phyloP scores from a whole-genome alignment of 2,329 filamentous ascomycete species.

The Aschersonia sp. region DNA sequence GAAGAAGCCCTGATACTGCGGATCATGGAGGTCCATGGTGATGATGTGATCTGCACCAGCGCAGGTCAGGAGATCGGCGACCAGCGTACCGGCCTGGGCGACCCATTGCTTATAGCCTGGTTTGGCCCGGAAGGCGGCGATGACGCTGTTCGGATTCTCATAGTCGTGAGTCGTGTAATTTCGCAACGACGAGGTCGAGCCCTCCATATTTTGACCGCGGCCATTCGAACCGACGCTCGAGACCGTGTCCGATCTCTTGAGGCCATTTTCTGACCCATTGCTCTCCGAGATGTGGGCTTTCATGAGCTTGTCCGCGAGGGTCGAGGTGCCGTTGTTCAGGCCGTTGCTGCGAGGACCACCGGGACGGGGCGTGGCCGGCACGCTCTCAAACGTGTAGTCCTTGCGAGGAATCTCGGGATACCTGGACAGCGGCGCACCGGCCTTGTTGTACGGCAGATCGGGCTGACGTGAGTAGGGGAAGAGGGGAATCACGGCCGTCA shows the following conservation, averaged over 20 bases:
- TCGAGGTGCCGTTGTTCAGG: slow-evolving; percentile 50
- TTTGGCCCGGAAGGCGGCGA: slow-evolving; percentile 52
- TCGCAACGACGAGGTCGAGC: slow-evolving; percentile 26
- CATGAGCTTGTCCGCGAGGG: slow-evolving; percentile 57
- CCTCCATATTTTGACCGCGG: slow-evolving; percentile 22
- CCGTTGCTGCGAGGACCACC: slow-evolving; percentile 52
- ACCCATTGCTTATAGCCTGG: slow-evolving; percentile 98
- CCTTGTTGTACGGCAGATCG: slow-evolving; percentile 93
- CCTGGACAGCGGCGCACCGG: slow-evolving; percentile 73
- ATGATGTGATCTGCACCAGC: slow-evolving; percentile 95
- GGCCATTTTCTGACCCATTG: slow-evolving; percentile 14
- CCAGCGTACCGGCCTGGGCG: slow-evolving; percentile 85
- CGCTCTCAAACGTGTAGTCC: slow-evolving; percentile 81
- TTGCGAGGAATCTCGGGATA: slow-evolving; percentile 33
- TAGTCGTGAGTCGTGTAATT: slow-evolving; percentile 51
- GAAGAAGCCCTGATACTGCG: slow-evolving; percentile 97
- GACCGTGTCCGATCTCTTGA: slow-evolving; percentile 20
- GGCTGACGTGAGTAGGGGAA: slow-evolving; percentile 96
- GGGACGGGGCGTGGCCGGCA: slow-evolving; percentile 71
- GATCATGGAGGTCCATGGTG: slow-evolving; percentile 93
- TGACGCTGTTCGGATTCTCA: slow-evolving; percentile 40
- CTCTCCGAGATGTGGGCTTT: slow-evolving; percentile 42
- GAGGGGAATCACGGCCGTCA: slow-evolving; percentile 85
- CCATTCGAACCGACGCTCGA: slow-evolving; percentile 18
- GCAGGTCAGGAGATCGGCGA: slow-evolving; percentile 87